Conservation (phyloP, 208 protist species). For the Crithidia acanthocephali region DNA sequence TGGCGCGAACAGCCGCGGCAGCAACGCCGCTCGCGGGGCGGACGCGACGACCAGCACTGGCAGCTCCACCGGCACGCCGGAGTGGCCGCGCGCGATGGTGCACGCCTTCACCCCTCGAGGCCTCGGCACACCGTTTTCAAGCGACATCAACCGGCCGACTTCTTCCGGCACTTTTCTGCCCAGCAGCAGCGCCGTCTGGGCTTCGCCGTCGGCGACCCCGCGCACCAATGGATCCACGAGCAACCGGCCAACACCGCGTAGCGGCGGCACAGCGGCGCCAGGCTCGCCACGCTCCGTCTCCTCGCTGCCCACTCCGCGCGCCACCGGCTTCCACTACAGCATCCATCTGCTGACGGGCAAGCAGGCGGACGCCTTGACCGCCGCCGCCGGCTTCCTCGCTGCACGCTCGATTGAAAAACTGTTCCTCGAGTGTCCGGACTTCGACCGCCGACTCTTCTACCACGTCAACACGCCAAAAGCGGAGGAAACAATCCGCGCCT, state of each 20-base stretch:
- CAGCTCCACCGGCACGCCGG: not conserved
- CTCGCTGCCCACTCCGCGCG: slow-evolving; percentile 18
- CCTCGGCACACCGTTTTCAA: slow-evolving; percentile 48
- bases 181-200: not conserved
- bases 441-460: slow-evolving; percentile 56
- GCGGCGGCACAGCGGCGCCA: not conserved
- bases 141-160: slow-evolving; percentile 37
- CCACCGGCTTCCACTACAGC: slow-evolving; percentile 56
- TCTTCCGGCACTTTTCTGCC: slow-evolving; percentile 4
- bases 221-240: slow-evolving; percentile 31
- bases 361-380: slow-evolving; percentile 55
- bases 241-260: slow-evolving; percentile 26
- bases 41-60: not conserved
- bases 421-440: slow-evolving; percentile 42
- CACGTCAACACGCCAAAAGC: slow-evolving; percentile 20
- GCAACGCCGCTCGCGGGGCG: not conserved
- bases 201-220: slow-evolving; percentile 17
- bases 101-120: slow-evolving; percentile 77
- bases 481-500: slow-evolving; percentile 18
- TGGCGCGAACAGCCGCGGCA: not conserved
- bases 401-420: slow-evolving; percentile 31
- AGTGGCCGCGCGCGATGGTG: slow-evolving; percentile 59
- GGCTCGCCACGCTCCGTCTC: slow-evolving; percentile 18
- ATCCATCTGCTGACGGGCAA: slow-evolving; percentile 75
- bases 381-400: slow-evolving; percentile 29